phyloP scores from a whole-genome alignment of 1,139 yeast genomes.

The Suhomyces coccinellae region DNA sequence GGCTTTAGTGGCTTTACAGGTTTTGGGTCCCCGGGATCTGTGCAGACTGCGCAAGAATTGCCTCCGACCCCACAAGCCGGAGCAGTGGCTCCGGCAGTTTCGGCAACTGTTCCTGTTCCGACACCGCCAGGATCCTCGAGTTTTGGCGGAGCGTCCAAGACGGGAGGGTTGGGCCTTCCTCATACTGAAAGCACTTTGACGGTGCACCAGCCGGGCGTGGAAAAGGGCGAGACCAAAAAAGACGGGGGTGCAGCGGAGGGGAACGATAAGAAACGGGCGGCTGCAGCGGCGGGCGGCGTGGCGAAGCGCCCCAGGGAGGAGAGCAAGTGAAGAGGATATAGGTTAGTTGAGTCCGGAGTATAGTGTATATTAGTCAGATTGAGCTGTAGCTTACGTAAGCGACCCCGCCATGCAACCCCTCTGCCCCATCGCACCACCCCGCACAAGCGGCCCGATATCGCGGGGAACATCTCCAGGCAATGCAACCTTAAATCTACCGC shows the following conservation, averaged over 20 bases:
- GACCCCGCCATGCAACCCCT: background rate
- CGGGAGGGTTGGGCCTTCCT: slow-evolving; percentile 23
- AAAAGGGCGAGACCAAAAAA: slow-evolving; percentile 12
- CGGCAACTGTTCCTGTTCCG: background rate
- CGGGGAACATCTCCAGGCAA: too few species aligned
- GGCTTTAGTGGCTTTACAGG: background rate
- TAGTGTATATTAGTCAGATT: background rate
- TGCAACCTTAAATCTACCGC: too few species aligned
- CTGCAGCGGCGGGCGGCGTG: slow-evolving; percentile 7
- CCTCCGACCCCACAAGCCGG: background rate
- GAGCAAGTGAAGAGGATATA: slow-evolving; percentile 1
- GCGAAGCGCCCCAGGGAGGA: slow-evolving; percentile 13
- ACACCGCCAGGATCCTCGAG: background rate
- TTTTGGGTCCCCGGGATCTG: background rate
- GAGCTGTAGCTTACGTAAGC: background rate
- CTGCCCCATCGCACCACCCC: background rate
- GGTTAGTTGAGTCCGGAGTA: too few species aligned
- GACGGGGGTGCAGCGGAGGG: slow-evolving; percentile 1
- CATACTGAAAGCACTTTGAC: slow-evolving; percentile 35
- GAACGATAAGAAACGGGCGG: slow-evolving; percentile 11
- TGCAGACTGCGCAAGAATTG: background rate
- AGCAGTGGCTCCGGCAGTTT: background rate
- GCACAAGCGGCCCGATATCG: background rate
- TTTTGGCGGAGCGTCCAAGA: background rate
- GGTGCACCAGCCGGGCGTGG: slow-evolving; percentile 31